A percentile compares a stretch with the other conserved stretches of the same genome.
Evolutionary conservation across 345 rosid genomes (phyloP).

Genomic region (Fremontodendron californicum): DNA sequence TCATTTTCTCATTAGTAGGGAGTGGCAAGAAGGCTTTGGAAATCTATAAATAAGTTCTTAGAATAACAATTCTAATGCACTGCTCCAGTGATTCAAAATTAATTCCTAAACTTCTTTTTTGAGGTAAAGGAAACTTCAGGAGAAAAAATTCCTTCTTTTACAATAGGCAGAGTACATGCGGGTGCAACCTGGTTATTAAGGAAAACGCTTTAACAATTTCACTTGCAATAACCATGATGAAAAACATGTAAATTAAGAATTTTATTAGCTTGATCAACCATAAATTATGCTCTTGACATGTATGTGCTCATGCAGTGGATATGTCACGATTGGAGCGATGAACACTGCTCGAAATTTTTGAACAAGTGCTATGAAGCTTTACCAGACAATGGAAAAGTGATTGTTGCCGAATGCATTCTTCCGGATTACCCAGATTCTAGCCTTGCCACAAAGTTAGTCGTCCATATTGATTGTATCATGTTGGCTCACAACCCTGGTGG

Average conservation of each 20-base stretch:
- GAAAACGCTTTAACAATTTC: not conserved
- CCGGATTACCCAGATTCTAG: constrained; percentile 74
- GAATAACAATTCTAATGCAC: not conserved
- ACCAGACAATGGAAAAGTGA: constrained; percentile 72
- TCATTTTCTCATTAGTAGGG: not conserved
- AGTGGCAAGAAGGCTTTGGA: not conserved
- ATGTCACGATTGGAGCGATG: constrained; percentile 94
- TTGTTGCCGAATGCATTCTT: constrained; percentile 68
- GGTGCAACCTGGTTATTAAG: not conserved
- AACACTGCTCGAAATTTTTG: constrained; percentile 60
- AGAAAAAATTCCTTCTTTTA: not conserved
- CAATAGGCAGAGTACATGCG: not conserved
- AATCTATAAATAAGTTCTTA: not conserved
- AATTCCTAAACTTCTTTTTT: not conserved
- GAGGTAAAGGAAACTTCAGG: not conserved
- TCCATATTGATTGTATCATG: constrained; percentile 83
- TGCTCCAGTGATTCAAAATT: not conserved
- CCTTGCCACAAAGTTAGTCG: constrained; percentile 53
- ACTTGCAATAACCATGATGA: not conserved
- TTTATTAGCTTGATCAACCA: not conserved
- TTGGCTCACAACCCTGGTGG: constrained; percentile 96
- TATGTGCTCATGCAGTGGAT: constrained; percentile 54
- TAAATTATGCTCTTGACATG: not conserved
- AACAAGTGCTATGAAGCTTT: constrained; percentile 73
- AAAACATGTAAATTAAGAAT: not conserved